Base-by-base conservation (phyloP, 1,139 yeast species). In the Maudiozyma humilis region DNA sequence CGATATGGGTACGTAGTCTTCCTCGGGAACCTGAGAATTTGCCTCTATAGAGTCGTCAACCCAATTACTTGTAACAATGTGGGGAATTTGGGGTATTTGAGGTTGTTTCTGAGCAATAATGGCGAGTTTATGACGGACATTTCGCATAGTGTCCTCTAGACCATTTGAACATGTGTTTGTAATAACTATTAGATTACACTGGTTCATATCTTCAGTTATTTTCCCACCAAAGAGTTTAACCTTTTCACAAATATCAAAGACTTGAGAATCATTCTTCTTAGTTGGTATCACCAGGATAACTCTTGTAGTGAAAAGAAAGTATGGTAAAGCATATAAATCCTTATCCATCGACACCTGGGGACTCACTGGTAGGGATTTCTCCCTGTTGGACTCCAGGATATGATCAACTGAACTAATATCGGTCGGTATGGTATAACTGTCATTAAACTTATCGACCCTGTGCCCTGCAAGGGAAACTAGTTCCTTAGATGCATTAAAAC, bases 391-490 rank as follows among this genome's bases (percentile, higher is more conserved):
- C 7, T 3, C n/a, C 17, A 10, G 12, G n/a, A 25, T 15, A 8
- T 20, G 25, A 12, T 20, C 25, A 4, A 41, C 13, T 13, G 36
- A 7, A 15, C 27, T 25, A 10, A 19, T 23, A 1, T 56, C 46
- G 4, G 59, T 52, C 10, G 62, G 64, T 2, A 67, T 56, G 12
- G 63, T 61, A 48, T 62, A 72, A 50, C 86, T 79, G 57, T 79
- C 82, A 0, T 84, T 84, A 56, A 51, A 75, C 15, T 48, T 50
- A 54, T 82, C 87, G 0, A 70, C 67, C 37, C 69, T 64, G 12
- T 44, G 40, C 2, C 32, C 18, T 6, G 67, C 58, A 2, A 44
- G 25, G 4, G 45, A 41, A 33, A 46, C 27, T 27, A 71, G 44
- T 0, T 45, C 49, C 14, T 57, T 50, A 3, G 68, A 64, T 2